A percentile compares a stretch with the other conserved stretches of the same genome.
phyloP scores from a whole-genome alignment of 805 yeast genomes.

The Wickerhamomyces bisporus region DNA sequence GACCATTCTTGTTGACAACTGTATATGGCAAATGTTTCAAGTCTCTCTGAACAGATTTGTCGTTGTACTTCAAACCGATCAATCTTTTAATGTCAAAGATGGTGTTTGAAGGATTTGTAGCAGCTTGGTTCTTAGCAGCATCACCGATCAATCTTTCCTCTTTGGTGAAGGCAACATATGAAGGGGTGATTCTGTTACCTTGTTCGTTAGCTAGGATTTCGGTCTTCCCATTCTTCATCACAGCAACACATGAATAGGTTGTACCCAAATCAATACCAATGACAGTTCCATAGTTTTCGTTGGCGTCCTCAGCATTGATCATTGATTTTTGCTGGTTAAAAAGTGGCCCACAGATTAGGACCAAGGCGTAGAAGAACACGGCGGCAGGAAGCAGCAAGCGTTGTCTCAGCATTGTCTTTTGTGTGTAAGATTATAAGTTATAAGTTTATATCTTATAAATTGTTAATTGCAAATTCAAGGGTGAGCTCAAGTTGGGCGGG shows the following conservation, averaged over 20 bases:
- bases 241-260: constrained; percentile 95
- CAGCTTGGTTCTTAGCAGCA: constrained; percentile 95
- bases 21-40: constrained; percentile 77
- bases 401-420: constrained; percentile 19
- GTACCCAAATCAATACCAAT: constrained; percentile 97
- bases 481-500: neutral
- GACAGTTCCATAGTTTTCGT: constrained; percentile 55
- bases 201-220: constrained; percentile 94
- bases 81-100: constrained; percentile 88
- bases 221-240: constrained; percentile 76
- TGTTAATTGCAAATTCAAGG: too few species aligned
- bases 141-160: constrained; percentile 93
- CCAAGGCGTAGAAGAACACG: constrained; percentile 26
- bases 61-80: constrained; percentile 78
- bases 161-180: constrained; percentile 88
- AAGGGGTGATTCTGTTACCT: constrained; percentile 96
- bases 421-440: neutral
- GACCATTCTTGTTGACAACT: constrained; percentile 64
- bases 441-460: too few species aligned
- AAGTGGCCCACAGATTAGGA: constrained; percentile 23
- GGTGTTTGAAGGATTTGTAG: constrained; percentile 81
- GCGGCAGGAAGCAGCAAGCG: constrained; percentile 29
- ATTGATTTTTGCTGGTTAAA: constrained; percentile 14
- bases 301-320: constrained; percentile 23
- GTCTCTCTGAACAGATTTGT: constrained; percentile 75